Conservation (phyloP, 129 eudicot genomes). For the Solidago caesia region DNA sequence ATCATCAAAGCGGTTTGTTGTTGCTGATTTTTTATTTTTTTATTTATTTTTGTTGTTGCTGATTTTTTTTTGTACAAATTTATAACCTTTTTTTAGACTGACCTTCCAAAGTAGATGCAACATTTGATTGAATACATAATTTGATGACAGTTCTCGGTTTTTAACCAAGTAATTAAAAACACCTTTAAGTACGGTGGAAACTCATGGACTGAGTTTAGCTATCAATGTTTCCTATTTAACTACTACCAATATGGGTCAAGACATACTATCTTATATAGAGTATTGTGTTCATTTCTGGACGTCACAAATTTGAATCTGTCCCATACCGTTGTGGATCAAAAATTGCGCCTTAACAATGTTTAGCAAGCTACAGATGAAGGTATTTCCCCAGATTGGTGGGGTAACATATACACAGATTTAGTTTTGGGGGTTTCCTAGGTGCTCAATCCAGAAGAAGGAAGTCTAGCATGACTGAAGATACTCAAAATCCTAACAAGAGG, state of each 20-base stretch:
- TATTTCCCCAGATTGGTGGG: conserved; percentile 90
- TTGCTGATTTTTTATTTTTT: too few relatives aligned
- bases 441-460: conserved; percentile 63
- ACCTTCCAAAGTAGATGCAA: not conserved
- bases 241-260: not conserved
- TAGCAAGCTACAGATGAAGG: conserved; percentile 23
- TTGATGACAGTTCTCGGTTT: not conserved
- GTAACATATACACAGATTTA: conserved; percentile 70
- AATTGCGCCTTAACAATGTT: not conserved
- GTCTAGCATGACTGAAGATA: conserved; percentile 29
- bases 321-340: not conserved
- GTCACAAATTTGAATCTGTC: not conserved
- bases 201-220: not conserved
- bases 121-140: not conserved
- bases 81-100: not conserved
- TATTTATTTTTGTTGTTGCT: too few relatives aligned
- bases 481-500: conserved; percentile 39
- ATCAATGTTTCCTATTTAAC: not conserved
- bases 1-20: too few relatives aligned
- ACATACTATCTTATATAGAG: too few relatives aligned
- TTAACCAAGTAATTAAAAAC: not conserved
- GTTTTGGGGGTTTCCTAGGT: conserved; percentile 83
- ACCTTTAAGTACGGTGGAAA: not conserved
- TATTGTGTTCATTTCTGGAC: not conserved
- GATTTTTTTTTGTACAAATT: not conserved